phyloP scores from a whole-genome alignment of 352 stramenopile genomes.

The Pythium plurisporium region DNA sequence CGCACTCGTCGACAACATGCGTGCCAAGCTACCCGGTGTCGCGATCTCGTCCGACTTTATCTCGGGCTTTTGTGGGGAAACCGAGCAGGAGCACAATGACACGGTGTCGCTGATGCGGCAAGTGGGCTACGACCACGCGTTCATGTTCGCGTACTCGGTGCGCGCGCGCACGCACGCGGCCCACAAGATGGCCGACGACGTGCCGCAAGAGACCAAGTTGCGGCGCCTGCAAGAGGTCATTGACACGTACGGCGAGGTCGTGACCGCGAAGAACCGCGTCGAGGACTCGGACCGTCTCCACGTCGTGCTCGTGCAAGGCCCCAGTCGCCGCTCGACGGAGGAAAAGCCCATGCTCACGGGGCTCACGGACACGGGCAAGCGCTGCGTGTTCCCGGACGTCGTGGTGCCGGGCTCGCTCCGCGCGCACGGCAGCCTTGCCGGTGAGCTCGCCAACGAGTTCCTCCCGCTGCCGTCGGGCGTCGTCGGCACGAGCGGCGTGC shows the following conservation, averaged over 20 bases:
- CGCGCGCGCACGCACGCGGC: constrained; percentile 94
- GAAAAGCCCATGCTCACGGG: constrained; percentile 76
- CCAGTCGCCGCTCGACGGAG: constrained; percentile 76
- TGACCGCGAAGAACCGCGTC: constrained; percentile 88
- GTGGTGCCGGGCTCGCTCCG: constrained; percentile 44
- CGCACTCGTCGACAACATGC: constrained; percentile 92
- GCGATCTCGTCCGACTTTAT: constrained; percentile 96
- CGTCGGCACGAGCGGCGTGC: constrained; percentile 30
- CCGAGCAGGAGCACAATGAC: constrained; percentile 94
- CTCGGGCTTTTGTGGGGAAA: constrained; percentile 98
- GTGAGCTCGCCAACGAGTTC: constrained; percentile 37
- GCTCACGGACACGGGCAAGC: constrained; percentile 87
- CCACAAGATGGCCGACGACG: constrained; percentile 94
- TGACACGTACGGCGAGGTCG: constrained; percentile 88
- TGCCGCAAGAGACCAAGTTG: constrained; percentile 93
- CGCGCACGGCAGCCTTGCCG: constrained; percentile 36
- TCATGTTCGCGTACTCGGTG: constrained; percentile 99
- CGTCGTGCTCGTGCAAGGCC: constrained; percentile 95
- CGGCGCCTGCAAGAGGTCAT: constrained; percentile 96
- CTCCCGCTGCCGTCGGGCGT: constrained; percentile 30
- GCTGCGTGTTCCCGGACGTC: constrained; percentile 78
- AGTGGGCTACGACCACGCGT: constrained; percentile 96
- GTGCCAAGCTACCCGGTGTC: constrained; percentile 70
- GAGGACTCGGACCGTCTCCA: constrained; percentile 92
- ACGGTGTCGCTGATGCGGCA: constrained; percentile 86